Evolutionary conservation across 176 grass and related monocot genomes (phyloP), one percentile per base, ranked within the genome.

Genomic region (Avena eriantha): DNA sequence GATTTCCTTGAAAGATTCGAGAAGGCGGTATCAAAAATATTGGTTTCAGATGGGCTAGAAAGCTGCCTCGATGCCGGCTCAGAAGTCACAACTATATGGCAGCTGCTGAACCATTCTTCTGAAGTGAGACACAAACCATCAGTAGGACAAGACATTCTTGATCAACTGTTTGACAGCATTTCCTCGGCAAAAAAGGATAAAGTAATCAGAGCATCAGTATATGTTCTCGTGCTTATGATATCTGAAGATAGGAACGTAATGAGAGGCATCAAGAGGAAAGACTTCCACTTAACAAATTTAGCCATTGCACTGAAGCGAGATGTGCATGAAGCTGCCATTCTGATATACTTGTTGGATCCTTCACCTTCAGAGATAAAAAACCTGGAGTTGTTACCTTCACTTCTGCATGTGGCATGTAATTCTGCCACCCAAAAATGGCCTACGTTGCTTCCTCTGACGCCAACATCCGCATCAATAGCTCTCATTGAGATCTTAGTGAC

Each of bases 401-500:
- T 99, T 67, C 63, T 99, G 73, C 90, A 93, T 69, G 88, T 94
- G 83, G 97, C 97, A 18, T 99, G 93, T 75, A 92, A 91, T 22
- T 79, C 92, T 51, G 86, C 90, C n/a, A 51, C 73, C 53, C 73
- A 94, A 23, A 91, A 87, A 70, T 88, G 90, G 80, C 88, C 90
- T 19, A 23, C 76, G 18, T 46, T 82, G 83, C 89, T 96, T 71
- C 92, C 92, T 51, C n/a, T 99, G n/a, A 93, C 97, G 41, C 94
- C 97, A 0, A 93, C 88, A 88, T 95, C 97, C 35, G 97, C 97
- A 83, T 99, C 97, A 26, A 94, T 99, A 91, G 90, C 93, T 57
- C 91, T 99, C 87, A 99, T 99, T 84, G 97, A 99, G 86, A 90
- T 94, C 59, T 81, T 99, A 66, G 97, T 99, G 61, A 99, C 97